These are phyloP conservation scores for Pleurotus eryngii DNA, from an alignment of 768 basidiomycete genomes.

Conservation along the genomic window DNA sequence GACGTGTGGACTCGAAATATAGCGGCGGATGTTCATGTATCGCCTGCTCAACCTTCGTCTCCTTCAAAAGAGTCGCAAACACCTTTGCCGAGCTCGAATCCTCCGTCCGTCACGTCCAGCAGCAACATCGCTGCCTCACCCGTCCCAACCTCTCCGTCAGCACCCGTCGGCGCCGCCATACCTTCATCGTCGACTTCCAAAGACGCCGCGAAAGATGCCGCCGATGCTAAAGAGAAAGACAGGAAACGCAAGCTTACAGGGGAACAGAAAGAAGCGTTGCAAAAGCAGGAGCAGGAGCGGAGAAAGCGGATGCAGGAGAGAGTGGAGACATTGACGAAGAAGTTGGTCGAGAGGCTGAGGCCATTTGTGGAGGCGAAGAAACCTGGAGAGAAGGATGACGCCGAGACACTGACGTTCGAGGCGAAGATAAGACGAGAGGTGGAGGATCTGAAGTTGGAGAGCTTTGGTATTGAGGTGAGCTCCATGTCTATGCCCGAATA, in stretches of 20 bases:
- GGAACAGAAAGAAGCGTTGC: constrained; percentile 83
- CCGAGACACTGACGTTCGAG: constrained; percentile 80
- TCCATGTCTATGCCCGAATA: background rate
- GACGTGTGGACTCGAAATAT: background rate
- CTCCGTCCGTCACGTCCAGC: constrained; percentile 8
- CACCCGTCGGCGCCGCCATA: constrained; percentile 11
- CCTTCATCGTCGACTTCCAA: constrained; percentile 19
- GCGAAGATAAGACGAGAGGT: constrained; percentile 77
- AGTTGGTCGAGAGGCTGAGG: constrained; percentile 80
- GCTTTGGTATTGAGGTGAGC: constrained; percentile 91
- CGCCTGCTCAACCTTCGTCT: constrained; percentile 15
- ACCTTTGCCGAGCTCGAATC: background rate
- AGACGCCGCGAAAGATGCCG: constrained; percentile 9
- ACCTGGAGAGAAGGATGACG: constrained; percentile 77
- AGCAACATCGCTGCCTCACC: constrained; percentile 1
- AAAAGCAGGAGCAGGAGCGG: constrained; percentile 78
- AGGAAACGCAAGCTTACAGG: constrained; percentile 59
- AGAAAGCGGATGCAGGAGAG: constrained; percentile 78
- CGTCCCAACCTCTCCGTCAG: constrained; percentile 12
- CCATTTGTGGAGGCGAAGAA: constrained; percentile 89
- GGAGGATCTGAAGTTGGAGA: constrained; percentile 94
- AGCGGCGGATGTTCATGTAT: constrained; percentile 14
- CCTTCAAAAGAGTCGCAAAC: constrained; percentile 6
- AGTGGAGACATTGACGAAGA: constrained; percentile 67
- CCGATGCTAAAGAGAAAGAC: constrained; percentile 29